Evolutionary conservation across 73 alveolate genomes (phyloP).

Genomic region (Halteria grandinella): DNA sequence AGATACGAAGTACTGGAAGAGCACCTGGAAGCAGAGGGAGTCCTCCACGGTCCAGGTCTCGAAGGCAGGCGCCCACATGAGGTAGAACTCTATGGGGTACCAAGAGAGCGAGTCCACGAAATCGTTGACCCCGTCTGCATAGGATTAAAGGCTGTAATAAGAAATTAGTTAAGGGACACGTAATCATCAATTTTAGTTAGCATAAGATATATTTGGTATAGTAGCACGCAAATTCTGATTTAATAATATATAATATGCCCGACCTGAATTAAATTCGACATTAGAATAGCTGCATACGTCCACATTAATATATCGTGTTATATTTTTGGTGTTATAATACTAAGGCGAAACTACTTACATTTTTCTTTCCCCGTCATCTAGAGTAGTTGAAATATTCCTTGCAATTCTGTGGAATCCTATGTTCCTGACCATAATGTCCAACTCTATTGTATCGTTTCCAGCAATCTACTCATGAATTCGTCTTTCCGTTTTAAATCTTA

Average conservation of each 20-base stretch:
- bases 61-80: conserved; percentile 65
- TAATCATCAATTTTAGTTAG: too few species aligned
- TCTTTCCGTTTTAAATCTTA: background rate
- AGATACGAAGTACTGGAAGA: conserved; percentile 29
- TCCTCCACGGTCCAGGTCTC: conserved; percentile 75
- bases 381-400: conserved; percentile 45
- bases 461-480: conserved; percentile 26
- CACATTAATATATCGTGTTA: too few species aligned
- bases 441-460: conserved; percentile 67
- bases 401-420: conserved; percentile 72
- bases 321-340: too few species aligned
- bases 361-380: conserved; percentile 66
- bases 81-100: conserved; percentile 78
- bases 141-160: conserved; percentile 46
- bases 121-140: conserved; percentile 79
- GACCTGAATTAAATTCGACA: too few species aligned
- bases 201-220: too few species aligned
- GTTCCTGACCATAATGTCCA: conserved; percentile 72
- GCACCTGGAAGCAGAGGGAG: conserved; percentile 51
- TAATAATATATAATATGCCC: too few species aligned
- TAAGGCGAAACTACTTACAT: background rate
- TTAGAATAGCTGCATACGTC: too few species aligned
- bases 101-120: conserved; percentile 65
- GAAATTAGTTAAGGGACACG: too few species aligned
- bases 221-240: too few species aligned